phyloP scores from a whole-genome alignment of 768 basidiomycete genomes.

The Serendipita vermifera region DNA sequence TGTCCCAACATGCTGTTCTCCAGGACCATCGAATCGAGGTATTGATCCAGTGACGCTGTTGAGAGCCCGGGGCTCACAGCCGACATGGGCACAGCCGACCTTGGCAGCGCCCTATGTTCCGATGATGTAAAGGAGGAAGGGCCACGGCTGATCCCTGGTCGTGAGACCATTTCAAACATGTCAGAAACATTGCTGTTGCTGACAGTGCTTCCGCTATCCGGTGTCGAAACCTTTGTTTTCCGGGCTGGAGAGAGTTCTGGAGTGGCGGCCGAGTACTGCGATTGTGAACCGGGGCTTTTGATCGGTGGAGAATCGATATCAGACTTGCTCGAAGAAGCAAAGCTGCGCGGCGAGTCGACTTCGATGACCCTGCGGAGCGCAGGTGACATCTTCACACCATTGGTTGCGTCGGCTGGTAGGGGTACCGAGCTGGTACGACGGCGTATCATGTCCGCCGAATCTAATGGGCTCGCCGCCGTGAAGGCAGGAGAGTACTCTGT shows the following conservation, averaged over 20 bases:
- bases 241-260: conserved; percentile 6
- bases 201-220: not conserved
- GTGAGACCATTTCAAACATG: conserved; percentile 3
- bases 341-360: too few relatives aligned
- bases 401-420: too few relatives aligned
- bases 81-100: not conserved
- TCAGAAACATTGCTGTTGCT: not conserved
- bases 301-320: too few relatives aligned
- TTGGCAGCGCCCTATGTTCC: not conserved
- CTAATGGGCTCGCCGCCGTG: not conserved
- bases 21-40: not conserved
- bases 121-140: not conserved
- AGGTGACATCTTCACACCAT: too few relatives aligned
- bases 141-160: not conserved
- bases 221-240: not conserved
- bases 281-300: not conserved
- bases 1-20: too few relatives aligned
- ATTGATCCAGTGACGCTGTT: conserved; percentile 2
- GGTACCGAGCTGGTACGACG: too few relatives aligned
- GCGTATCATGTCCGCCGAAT: not conserved
- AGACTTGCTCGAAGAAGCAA: too few relatives aligned
- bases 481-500: not conserved
- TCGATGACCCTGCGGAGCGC: too few relatives aligned
- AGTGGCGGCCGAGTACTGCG: not conserved
- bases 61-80: not conserved